Evolutionary conservation across 306 rosid species (phyloP).

Genomic region (Vigna radiata): DNA sequence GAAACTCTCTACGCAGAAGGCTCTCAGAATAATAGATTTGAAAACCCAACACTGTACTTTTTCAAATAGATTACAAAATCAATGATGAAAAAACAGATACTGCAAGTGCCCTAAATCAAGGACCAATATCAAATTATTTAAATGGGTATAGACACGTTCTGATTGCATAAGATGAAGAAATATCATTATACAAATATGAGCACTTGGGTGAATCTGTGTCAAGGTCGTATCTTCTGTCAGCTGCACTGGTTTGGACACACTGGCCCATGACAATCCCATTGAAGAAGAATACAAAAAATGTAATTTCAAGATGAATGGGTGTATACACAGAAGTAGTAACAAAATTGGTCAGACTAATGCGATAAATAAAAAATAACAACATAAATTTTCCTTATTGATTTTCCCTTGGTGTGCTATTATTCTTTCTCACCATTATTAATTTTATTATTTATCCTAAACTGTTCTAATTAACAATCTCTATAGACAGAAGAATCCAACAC

Average conservation of each 20-base stretch:
- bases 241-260: slow-evolving; percentile 11
- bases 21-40: too few relatives aligned
- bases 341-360: slow-evolving; percentile 35
- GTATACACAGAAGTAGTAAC: slow-evolving; percentile 57
- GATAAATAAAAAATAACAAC: slow-evolving; percentile 34
- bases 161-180: background rate
- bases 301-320: slow-evolving; percentile 51
- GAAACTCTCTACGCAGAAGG: too few relatives aligned
- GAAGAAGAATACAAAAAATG: slow-evolving; percentile 50
- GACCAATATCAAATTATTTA: slow-evolving; percentile 28
- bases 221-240: slow-evolving; percentile 40
- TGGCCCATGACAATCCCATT: slow-evolving; percentile 25
- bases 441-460: slow-evolving; percentile 18
- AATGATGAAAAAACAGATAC: background rate
- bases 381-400: background rate
- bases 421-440: background rate
- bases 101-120: background rate
- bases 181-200: background rate
- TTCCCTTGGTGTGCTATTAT: slow-evolving; percentile 6
- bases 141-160: slow-evolving; percentile 20
- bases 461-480: slow-evolving; percentile 65
- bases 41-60: background rate
- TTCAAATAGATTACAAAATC: background rate
- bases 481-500: slow-evolving; percentile 79
- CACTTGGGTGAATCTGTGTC: slow-evolving; percentile 11